Percentiles rank a stretch among this genome's conserved stretches.
These are phyloP conservation scores for Kentomonas sorsogonicus DNA, from an alignment of 208 protist species.

Conservation along the genomic window DNA sequence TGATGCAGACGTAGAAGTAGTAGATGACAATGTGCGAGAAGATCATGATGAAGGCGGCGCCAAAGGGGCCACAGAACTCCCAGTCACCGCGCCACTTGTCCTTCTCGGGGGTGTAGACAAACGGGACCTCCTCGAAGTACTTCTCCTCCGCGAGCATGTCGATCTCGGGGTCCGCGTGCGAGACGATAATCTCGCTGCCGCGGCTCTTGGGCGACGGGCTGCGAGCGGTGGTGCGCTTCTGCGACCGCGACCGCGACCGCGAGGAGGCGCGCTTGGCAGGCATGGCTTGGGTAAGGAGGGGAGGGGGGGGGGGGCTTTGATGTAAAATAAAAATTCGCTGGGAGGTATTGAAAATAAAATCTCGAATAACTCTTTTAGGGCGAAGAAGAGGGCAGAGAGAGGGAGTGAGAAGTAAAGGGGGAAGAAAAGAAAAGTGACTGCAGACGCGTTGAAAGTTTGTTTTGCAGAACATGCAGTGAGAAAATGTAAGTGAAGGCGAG, in stretches of 20 bases:
- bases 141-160: conserved; percentile 38
- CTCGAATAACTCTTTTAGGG: conserved; percentile 14
- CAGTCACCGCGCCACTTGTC: conserved; percentile 68
- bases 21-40: conserved; percentile 82
- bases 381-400: not conserved
- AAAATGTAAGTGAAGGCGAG: not conserved
- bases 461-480: not conserved
- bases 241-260: conserved; percentile 30
- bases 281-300: conserved; percentile 24
- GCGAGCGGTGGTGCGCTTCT: conserved; percentile 16
- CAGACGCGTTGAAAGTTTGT: not conserved
- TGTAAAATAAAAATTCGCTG: not conserved
- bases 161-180: not conserved
- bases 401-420: not conserved
- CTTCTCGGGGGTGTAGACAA: conserved; percentile 74
- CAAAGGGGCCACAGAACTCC: conserved; percentile 81
- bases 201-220: conserved; percentile 2
- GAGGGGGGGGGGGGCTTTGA: not conserved
- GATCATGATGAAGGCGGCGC: conserved; percentile 72
- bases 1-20: conserved; percentile 86
- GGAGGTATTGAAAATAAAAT: not conserved
- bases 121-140: conserved; percentile 42
- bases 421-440: conserved; percentile 10
- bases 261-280: conserved; percentile 22
- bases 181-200: not conserved